Percentiles rank a stretch among this genome's conserved stretches.
These are phyloP conservation scores for Elongisporangium undulatum DNA, from an alignment of 352 stramenopile species.

Conservation along the genomic window DNA sequence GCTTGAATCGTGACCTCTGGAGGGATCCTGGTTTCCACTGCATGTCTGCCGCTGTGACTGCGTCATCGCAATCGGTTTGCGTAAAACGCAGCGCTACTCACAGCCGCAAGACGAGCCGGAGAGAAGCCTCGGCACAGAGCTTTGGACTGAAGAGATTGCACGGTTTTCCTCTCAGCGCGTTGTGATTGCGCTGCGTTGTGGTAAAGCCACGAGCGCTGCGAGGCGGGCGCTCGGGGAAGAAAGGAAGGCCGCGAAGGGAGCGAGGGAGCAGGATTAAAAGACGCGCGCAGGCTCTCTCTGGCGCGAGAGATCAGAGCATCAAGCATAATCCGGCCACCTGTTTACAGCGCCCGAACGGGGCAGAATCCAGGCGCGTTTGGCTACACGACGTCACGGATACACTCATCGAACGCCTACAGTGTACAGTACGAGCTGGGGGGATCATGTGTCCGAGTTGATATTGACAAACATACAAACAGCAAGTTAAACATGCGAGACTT, in stretches of 20 bases:
- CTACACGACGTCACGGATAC: neutral
- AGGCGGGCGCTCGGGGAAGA: neutral
- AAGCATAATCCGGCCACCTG: neutral
- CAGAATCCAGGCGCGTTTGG: neutral
- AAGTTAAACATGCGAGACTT: neutral
- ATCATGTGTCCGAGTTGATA: no score
- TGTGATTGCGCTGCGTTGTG: neutral
- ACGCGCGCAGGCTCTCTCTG: neutral
- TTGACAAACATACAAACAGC: no score
- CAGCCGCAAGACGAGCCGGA: neutral
- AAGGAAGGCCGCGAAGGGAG: neutral
- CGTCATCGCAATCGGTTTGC: neutral
- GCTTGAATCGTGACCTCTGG: neutral
- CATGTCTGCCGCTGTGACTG: neutral
- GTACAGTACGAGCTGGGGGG: no score
- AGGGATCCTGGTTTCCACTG: neutral
- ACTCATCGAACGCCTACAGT: neutral
- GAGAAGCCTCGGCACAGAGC: no score
- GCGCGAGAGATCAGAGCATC: neutral
- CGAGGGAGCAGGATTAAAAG: neutral
- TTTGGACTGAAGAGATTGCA: neutral
- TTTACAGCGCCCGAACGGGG: neutral
- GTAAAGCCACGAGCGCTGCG: neutral
- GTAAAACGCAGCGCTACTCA: neutral
- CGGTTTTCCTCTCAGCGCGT: no score